Evolutionary conservation across 2,329 filamentous ascomycete genomes (phyloP), one percentile per base, ranked within the genome.

Genomic region (Hymenoscyphus salicellus): DNA sequence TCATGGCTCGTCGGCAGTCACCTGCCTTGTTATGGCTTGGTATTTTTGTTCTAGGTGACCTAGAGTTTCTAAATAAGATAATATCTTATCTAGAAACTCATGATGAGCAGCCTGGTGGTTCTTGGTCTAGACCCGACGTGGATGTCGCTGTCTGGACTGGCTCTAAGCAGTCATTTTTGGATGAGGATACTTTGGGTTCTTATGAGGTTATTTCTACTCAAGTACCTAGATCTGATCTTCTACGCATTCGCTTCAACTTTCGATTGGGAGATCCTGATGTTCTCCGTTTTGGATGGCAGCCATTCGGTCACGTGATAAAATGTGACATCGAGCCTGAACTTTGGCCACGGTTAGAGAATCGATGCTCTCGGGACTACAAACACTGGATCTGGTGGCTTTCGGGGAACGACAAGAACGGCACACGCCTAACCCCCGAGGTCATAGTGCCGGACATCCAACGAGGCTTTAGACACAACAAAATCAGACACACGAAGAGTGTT

Each of bases 161-260:
- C 33, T 66, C 55, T 38, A 46, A 58, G 28, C 62, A 64, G 49
- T 66, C 62, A 26, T 66, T 66, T 55, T 64, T 66, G 17, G 65
- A 66, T 58, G 60, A 66, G 55, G 60, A 60, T 56, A 5, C 26
- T 23, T 64, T n/a, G 55, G 56, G 32, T 16, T 28, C 49, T 30
- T 66, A 66, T 63, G 4, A 57, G 32, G 32, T 11, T n/a, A 23
- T 58, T 3, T 26, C 26, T 60, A 6, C 60, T 14, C 56, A 60
- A 46, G 55, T 66, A 5, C 60, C 62, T 36, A 23, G 55, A 63
- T 61, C 62, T 36, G 65, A 66, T 60, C 55, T 66, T 36, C 32
- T 66, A 30, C 62, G 60, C 41, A 46, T 64, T 64, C 62, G 62
- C 23, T 64, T 66, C 38, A 63, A 66, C 49, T 66, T 62, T 36